Evolutionary conservation across 306 rosid genomes (phyloP).

Genomic region (Lathyrus oleraceus): DNA sequence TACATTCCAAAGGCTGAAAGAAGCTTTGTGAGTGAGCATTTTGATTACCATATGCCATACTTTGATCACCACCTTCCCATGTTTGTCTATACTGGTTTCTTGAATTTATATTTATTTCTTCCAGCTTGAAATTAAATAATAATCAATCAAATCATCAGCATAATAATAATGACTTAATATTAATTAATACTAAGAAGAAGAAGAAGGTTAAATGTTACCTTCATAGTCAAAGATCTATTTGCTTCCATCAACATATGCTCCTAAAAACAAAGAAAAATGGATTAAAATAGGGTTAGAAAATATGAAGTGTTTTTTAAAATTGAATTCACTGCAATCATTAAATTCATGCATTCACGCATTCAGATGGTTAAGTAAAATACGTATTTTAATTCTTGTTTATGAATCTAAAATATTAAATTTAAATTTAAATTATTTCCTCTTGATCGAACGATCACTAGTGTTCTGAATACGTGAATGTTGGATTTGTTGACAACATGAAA

Average conservation of each 20-base stretch:
- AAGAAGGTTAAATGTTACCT: constrained; percentile 57
- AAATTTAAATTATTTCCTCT: too few relatives aligned
- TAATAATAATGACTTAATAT: neutral
- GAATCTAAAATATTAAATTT: too few relatives aligned
- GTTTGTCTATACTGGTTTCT: constrained; percentile 63
- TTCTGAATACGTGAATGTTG: too few relatives aligned
- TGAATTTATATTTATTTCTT: constrained; percentile 67
- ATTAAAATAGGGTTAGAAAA: constrained; percentile 18
- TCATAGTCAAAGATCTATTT: constrained; percentile 71
- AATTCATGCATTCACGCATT: too few relatives aligned
- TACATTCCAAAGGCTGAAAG: constrained; percentile 85
- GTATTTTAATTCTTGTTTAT: too few relatives aligned
- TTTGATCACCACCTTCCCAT: constrained; percentile 83
- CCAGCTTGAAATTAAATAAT: constrained; percentile 56
- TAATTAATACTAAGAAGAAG: too few relatives aligned
- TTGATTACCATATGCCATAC: constrained; percentile 61
- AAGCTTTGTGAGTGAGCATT: constrained; percentile 73
- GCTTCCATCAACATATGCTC: constrained; percentile 78
- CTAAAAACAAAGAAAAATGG: constrained; percentile 46
- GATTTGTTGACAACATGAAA: too few relatives aligned
- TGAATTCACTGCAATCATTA: too few relatives aligned
- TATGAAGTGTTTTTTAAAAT: neutral
- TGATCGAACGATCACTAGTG: too few relatives aligned
- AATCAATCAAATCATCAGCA: constrained; percentile 19
- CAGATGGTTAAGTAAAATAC: too few relatives aligned